Evolutionary conservation across 306 rosid species (phyloP).

Genomic region (Rosa chinensis): DNA sequence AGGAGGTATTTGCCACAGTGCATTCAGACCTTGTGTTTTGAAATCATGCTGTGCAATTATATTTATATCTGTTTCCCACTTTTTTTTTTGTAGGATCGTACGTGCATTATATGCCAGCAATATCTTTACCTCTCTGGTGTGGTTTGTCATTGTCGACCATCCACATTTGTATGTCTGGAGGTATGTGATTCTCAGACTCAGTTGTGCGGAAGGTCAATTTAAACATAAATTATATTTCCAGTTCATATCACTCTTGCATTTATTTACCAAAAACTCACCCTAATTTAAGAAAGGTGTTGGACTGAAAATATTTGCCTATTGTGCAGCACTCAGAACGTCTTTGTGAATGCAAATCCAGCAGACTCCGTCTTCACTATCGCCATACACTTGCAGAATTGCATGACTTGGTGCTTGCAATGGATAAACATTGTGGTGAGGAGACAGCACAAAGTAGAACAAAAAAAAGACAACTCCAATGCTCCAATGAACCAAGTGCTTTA

Average conservation of each 20-base stretch:
- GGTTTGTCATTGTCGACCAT: conserved; percentile 78
- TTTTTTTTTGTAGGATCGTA: conserved; percentile 65
- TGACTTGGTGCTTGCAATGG: conserved; percentile 60
- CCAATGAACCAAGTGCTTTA: conserved; percentile 47
- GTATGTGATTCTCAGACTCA: conserved; percentile 43
- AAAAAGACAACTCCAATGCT: conserved; percentile 49
- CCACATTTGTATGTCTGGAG: conserved; percentile 86
- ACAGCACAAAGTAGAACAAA: conserved; percentile 41
- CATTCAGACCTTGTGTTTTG: background rate
- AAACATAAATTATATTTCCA: background rate
- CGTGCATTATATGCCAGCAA: conserved; percentile 90
- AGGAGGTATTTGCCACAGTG: conserved; percentile 58
- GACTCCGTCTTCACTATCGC: conserved; percentile 73
- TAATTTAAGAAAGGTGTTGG: background rate
- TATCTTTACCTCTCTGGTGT: conserved; percentile 93
- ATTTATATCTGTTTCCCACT: conserved; percentile 27
- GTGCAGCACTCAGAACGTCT: conserved; percentile 90
- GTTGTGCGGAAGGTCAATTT: conserved; percentile 17
- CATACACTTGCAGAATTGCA: conserved; percentile 80
- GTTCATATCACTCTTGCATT: conserved; percentile 2
- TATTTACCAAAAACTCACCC: background rate
- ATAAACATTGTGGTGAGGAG: conserved; percentile 54
- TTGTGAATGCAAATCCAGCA: conserved; percentile 84
- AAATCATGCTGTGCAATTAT: conserved; percentile 14
- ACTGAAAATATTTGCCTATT: conserved; percentile 33